Conservation (phyloP, 192 early-diverging fungal genomes). For the Chytriomyces sp. region DNA sequence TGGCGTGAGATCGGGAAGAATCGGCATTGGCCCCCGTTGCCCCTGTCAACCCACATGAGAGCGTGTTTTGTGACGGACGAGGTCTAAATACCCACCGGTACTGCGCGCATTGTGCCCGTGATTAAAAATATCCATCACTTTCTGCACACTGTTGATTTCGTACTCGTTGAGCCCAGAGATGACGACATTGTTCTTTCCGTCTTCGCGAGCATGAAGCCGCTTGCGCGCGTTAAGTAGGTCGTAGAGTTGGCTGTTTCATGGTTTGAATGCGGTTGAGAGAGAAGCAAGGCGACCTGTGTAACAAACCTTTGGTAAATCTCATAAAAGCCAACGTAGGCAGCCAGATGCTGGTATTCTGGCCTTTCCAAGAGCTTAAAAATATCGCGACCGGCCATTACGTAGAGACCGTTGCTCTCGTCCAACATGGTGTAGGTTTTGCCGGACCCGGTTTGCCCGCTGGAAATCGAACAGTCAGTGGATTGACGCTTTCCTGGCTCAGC, state of each 20-base stretch:
- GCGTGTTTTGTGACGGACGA: too few relatives aligned
- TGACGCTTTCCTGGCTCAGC: background rate
- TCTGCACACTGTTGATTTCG: conserved; percentile 81
- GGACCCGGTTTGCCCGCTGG: conserved; percentile 85
- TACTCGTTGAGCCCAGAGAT: conserved; percentile 89
- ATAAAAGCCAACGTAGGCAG: conserved; percentile 87
- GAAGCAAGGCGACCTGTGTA: background rate
- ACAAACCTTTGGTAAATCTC: conserved; percentile 87
- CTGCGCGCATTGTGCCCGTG: conserved; percentile 86
- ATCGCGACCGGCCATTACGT: conserved; percentile 89
- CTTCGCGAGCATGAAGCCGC: conserved; percentile 92
- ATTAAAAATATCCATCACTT: conserved; percentile 91
- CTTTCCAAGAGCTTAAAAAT: conserved; percentile 77
- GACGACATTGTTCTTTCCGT: conserved; percentile 91
- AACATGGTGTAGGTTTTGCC: conserved; percentile 99
- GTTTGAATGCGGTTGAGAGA: background rate
- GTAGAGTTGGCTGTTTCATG: conserved; percentile 70
- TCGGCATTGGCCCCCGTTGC: conserved; percentile 92
- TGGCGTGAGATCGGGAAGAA: conserved; percentile 96
- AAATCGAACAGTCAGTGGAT: background rate
- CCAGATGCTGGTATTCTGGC: conserved; percentile 73
- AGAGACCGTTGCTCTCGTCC: conserved; percentile 83
- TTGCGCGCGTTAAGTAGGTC: conserved; percentile 92
- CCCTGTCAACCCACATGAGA: conserved; percentile 52
- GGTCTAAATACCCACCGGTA: conserved; percentile 67